These are phyloP conservation scores for Neostapfia colusana DNA, from an alignment of 176 grass and related monocot genomes.

Conservation along the genomic window DNA sequence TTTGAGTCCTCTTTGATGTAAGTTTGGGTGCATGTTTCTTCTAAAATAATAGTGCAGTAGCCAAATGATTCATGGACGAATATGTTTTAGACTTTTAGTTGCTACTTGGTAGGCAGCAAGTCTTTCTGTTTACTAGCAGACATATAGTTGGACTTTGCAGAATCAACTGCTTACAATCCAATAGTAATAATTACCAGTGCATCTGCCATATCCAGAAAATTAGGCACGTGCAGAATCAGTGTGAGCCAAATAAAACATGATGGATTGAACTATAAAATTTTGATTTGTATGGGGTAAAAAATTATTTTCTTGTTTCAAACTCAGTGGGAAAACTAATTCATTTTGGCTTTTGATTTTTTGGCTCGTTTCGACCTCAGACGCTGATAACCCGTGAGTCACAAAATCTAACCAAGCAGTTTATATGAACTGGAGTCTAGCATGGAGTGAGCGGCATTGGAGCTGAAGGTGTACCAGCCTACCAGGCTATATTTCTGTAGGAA, in stretches of 20 bases:
- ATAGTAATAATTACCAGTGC: neutral
- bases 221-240: neutral
- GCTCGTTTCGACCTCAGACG: conserved; percentile 41
- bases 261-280: conserved; percentile 21
- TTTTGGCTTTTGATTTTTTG: conserved; percentile 43
- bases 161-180: conserved; percentile 24
- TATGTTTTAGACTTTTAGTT: neutral
- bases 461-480: conserved; percentile 42
- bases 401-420: conserved; percentile 44
- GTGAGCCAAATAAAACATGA: neutral
- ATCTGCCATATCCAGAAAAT: neutral
- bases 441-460: conserved; percentile 44
- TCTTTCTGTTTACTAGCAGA: neutral
- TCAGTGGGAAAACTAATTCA: conserved; percentile 27
- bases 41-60: neutral
- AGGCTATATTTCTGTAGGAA: conserved; percentile 26
- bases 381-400: conserved; percentile 43
- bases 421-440: conserved; percentile 42
- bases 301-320: conserved; percentile 16
- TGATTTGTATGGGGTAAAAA: conserved; percentile 24
- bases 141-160: neutral
- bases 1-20: neutral
- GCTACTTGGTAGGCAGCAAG: conserved; percentile 11
- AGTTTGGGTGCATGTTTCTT: neutral
- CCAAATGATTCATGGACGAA: neutral